Evolutionary conservation across 768 basidiomycete genomes (phyloP).

Genomic region (Scleroderma citrinum): DNA sequence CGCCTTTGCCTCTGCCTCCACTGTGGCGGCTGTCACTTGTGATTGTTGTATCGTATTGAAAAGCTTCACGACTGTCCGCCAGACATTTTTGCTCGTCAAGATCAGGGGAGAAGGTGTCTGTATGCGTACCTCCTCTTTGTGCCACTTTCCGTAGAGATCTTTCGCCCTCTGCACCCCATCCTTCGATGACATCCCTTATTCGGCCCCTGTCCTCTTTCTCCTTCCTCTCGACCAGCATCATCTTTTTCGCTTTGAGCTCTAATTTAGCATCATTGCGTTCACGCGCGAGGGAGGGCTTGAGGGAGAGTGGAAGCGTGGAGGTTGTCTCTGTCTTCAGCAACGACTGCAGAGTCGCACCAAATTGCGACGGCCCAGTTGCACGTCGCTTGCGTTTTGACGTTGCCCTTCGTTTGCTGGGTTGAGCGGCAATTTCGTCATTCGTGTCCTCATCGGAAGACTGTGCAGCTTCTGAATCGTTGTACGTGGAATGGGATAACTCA

Average conservation of each 20-base stretch:
- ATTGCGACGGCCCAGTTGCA: slow-evolving; percentile 67
- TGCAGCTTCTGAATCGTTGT: slow-evolving; percentile 5
- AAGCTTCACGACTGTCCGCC: slow-evolving; percentile 62
- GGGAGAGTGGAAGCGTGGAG: slow-evolving; percentile 64
- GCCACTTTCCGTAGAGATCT: slow-evolving; percentile 75
- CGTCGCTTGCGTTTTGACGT: slow-evolving; percentile 80
- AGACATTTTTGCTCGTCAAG: neutral
- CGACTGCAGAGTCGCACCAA: slow-evolving; percentile 69
- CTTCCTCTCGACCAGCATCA: slow-evolving; percentile 64
- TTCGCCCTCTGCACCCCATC: slow-evolving; percentile 85
- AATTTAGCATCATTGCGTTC: slow-evolving; percentile 73
- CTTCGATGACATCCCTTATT: slow-evolving; percentile 69
- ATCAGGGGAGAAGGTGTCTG: neutral
- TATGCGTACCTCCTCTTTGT: slow-evolving; percentile 67
- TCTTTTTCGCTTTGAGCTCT: slow-evolving; percentile 65
- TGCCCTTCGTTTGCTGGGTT: slow-evolving; percentile 64
- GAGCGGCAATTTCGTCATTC: slow-evolving; percentile 59
- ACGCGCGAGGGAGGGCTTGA: slow-evolving; percentile 67
- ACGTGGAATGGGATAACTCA: neutral
- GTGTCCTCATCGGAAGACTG: slow-evolving; percentile 32
- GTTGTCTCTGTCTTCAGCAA: slow-evolving; percentile 69
- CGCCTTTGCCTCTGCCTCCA: slow-evolving; percentile 53
- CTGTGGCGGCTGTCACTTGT: slow-evolving; percentile 49
- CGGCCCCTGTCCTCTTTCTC: slow-evolving; percentile 67
- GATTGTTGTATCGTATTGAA: slow-evolving; percentile 86